Evolutionary conservation across 257 asterid species (phyloP), one percentile per base, ranked within the genome.

Genomic region (Osmanthus fragrans): DNA sequence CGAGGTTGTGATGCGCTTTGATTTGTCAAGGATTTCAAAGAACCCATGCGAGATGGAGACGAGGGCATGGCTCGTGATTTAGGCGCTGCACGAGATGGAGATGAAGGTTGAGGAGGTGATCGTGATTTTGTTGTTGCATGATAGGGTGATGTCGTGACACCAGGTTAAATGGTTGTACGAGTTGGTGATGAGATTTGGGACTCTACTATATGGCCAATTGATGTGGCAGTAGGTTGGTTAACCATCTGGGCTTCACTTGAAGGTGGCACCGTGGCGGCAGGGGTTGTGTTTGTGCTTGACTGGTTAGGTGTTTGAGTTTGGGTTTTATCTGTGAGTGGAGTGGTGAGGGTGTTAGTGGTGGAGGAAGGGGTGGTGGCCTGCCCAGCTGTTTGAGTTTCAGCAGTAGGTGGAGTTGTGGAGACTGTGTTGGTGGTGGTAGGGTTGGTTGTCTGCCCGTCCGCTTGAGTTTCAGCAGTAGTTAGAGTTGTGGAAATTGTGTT

Each of bases 71-170:
- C 73, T 68, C 42, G 79, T 21, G 89, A 29, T 76, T 82, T 84
- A 25, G 87, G 71, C 40, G 82, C 42, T 49, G 81, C 70, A 25
- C 45, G 81, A 74, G 91, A 79, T 70, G 87, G 90, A 45, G 90
- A 77, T 27, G 84, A 54, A 74, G 91, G 70, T 79, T 79, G 90
- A 74, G 90, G 78, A 39, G 97, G 83, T 58, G 86, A 80, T 80
- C 27, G 63, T 21, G 93, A 84, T 85, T 82, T 88, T 74, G 85
- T 34, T 36, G 74, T 33, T 25, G 58, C 79, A 73, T 73, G 80
- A 79, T 82, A 47, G 76, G 87, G 87, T 49, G 93, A 84, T 25
- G 77, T 73, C 42, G 84, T 76, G 70, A 84, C 54, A 21, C 36
- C 72, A 23, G 90, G 66, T 73, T 75, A 84, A 32, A 77, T 56